Base-by-base conservation (phyloP, 768 basidiomycete species). In the Tricholoma flavovirens region DNA sequence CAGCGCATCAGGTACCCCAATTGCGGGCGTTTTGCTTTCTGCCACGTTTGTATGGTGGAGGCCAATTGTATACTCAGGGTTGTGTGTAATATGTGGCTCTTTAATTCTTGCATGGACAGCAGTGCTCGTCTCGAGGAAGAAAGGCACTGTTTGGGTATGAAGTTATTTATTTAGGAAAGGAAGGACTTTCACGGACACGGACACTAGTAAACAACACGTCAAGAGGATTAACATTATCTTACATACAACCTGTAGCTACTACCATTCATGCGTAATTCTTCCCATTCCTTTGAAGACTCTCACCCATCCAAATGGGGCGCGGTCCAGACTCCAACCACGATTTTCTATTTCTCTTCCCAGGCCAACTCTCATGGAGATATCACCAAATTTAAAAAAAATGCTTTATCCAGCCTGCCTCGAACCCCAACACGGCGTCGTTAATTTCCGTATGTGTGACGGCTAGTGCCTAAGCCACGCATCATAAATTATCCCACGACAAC, bases 1-100 rank as follows among this genome's bases (percentile, higher is more conserved):
- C 46, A 14, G 15, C 26, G 6, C 29, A 35, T 24, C 32, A 68
- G 64, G 59, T 12, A 54, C 60, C 24, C 64, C 64, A 14, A 65
- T 65, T 17, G 56, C 60, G n/a, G 62, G 64, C 7, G 60, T 54
- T 2, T 50, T 65, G 30, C 56, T 65, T 38, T 38, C 60, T 3
- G 42, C 62, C n/a, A 46, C 54, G 3, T 63, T 65, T 40, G 35
- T 59, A 36, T 65, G 62, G 62, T 65, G 64, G 64, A 49, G 57
- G 24, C 64, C 64, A 4, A 52, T 63, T 1, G 17, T 61, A 15
- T 60, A 61, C 48, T 55, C 60, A 4, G 59, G 64, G 15, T 14
- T 65, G 15, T 61, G 60, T 8, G 53, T 60, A 24, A n/a, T 56
- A 10, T 33, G 49, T 5, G 64, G 62, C 5, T 49, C 56, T 35